Evolutionary conservation across 73 alveolate genomes (phyloP).

Genomic region (Urostyla sp.): DNA sequence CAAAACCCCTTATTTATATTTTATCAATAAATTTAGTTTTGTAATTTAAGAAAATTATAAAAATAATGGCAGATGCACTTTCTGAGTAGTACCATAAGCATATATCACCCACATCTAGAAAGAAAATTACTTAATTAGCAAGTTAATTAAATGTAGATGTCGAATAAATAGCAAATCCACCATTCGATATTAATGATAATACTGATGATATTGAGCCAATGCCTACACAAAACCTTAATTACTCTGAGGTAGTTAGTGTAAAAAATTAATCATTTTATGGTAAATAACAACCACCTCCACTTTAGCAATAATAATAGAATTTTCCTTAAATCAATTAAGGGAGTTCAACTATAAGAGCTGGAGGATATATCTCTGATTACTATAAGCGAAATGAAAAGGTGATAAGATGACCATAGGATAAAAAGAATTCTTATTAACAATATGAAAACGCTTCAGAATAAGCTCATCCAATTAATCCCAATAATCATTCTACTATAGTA

Average conservation of each 20-base stretch:
- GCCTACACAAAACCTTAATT: constrained; percentile 31
- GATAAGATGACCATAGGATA: background rate
- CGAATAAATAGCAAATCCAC: constrained; percentile 40
- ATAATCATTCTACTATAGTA: no score
- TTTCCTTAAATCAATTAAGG: no score
- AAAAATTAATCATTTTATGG: background rate
- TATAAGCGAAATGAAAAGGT: background rate
- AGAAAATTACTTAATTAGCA: background rate
- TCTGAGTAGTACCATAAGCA: background rate
- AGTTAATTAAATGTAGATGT: constrained; percentile 6
- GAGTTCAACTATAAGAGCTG: no score
- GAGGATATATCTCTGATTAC: constrained; percentile 29
- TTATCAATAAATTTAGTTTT: no score
- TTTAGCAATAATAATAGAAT: no score
- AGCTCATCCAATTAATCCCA: no score
- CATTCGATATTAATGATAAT: constrained; percentile 39
- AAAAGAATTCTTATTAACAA: background rate
- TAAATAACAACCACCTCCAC: constrained; percentile 1
- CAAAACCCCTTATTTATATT: background rate
- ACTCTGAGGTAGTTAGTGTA: background rate
- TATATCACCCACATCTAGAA: constrained; percentile 1
- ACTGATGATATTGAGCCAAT: constrained; percentile 50
- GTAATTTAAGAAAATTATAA: no score
- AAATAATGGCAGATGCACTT: background rate
- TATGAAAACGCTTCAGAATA: no score